Percentiles rank a stretch among this genome's conserved stretches.
phyloP scores from a whole-genome alignment of 2,329 filamentous ascomycete species.

The Penicillium sp. region DNA sequence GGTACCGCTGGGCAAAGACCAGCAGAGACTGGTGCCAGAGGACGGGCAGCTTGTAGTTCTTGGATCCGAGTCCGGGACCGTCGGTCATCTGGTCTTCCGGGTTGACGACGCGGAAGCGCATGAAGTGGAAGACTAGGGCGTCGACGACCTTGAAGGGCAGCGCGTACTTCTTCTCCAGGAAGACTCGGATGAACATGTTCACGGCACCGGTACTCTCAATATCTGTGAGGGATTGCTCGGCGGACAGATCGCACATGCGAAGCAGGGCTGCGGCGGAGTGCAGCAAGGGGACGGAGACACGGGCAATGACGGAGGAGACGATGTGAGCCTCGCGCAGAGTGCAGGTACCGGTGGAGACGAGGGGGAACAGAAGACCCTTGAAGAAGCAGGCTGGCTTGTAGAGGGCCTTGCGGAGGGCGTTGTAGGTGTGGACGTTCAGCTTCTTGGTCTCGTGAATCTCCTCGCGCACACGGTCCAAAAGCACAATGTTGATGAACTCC shows the following conservation, averaged over 20 bases:
- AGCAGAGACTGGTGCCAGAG: conserved; percentile 95
- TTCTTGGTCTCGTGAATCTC: conserved; percentile 95
- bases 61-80: conserved; percentile 48
- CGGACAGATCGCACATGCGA: conserved; percentile 89
- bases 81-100: conserved; percentile 54
- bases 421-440: conserved; percentile 93
- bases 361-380: conserved; percentile 91
- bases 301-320: conserved; percentile 78
- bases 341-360: conserved; percentile 82
- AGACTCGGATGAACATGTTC: conserved; percentile 90
- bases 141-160: conserved; percentile 94
- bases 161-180: conserved; percentile 96
- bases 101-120: conserved; percentile 76
- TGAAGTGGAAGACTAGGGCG: conserved; percentile 91
- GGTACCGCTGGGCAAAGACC: conserved; percentile 90
- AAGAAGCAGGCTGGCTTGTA: conserved; percentile 97
- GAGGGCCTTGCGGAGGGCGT: conserved; percentile 84
- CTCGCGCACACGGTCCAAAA: conserved; percentile 87
- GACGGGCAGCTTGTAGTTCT: conserved; percentile 72
- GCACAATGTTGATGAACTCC: conserved; percentile 80
- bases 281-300: conserved; percentile 84
- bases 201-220: conserved; percentile 87
- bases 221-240: conserved; percentile 75
- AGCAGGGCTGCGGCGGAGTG: conserved; percentile 92
- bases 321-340: conserved; percentile 91